Percentiles rank a stretch among this genome's conserved stretches.
Evolutionary conservation across 192 early-diverging fungal species (phyloP).

Genomic region (Funneliformis geosporum): DNA sequence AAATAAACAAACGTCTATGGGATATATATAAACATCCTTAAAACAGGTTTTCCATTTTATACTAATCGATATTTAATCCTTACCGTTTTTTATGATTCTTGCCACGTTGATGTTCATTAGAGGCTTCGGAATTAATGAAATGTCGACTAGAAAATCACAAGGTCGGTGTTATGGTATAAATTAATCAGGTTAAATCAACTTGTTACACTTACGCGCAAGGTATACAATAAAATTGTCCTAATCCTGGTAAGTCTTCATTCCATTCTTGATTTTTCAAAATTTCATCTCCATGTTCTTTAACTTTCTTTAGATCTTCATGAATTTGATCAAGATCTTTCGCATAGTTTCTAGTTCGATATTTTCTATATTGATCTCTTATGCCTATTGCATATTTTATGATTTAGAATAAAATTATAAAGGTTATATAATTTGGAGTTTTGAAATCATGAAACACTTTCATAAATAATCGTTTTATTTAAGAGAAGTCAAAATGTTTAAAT

Average conservation of each 20-base stretch:
- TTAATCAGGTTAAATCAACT: too few species aligned
- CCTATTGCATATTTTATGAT: constrained; percentile 21
- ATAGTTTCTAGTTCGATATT: constrained; percentile 80
- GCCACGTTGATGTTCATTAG: constrained; percentile 68
- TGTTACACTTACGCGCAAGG: constrained; percentile 63
- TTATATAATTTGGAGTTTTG: too few species aligned
- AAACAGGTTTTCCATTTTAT: too few species aligned
- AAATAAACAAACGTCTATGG: too few species aligned
- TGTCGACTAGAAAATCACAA: constrained; percentile 56
- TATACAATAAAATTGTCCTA: constrained; percentile 91
- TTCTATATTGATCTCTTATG: constrained; percentile 79
- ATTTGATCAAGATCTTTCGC: constrained; percentile 96
- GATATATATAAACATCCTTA: too few species aligned
- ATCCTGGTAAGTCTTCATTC: constrained; percentile 87
- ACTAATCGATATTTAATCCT: constrained; percentile 14
- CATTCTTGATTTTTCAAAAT: constrained; percentile 30
- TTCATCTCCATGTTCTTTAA: constrained; percentile 36
- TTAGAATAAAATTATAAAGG: too few species aligned
- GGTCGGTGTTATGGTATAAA: too few species aligned
- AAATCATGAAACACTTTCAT: too few species aligned
- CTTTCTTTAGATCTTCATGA: constrained; percentile 75
- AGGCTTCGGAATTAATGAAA: constrained; percentile 65
- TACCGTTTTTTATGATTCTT: constrained; percentile 85
- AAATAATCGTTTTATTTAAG: too few species aligned
- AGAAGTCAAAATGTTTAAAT: neutral